Conservation (phyloP, 352 stramenopile species). For the Phytophthora quininea region DNA sequence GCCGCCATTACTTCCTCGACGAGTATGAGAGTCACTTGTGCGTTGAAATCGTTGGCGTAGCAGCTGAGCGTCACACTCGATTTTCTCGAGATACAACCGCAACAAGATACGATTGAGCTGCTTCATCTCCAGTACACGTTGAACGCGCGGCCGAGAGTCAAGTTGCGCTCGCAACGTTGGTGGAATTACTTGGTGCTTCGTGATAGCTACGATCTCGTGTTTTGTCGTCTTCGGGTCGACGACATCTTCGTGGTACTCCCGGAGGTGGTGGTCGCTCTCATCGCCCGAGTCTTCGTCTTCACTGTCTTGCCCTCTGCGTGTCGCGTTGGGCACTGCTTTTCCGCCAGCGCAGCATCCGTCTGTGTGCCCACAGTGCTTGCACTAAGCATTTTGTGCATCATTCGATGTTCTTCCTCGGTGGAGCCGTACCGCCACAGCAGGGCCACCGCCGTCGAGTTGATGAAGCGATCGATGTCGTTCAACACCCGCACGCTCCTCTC, state of each 20-base stretch:
- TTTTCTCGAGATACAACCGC: conserved; percentile 56
- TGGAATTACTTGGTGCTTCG: conserved; percentile 53
- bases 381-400: conserved; percentile 67
- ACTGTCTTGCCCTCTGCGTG: conserved; percentile 18
- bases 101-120: conserved; percentile 52
- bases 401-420: conserved; percentile 47
- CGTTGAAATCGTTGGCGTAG: conserved; percentile 31
- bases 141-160: conserved; percentile 49
- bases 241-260: not conserved
- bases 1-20: not conserved
- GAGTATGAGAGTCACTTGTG: conserved; percentile 11
- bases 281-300: conserved; percentile 22
- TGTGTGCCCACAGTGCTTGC: conserved; percentile 43
- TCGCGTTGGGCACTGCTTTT: conserved; percentile 18
- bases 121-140: conserved; percentile 60
- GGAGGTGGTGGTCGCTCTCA: not conserved
- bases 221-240: not conserved
- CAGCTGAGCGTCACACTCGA: conserved; percentile 47
- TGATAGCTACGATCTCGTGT: conserved; percentile 29
- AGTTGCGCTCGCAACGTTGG: conserved; percentile 58
- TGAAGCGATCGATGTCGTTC: conserved; percentile 71
- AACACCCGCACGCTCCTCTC: conserved; percentile 44
- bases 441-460: conserved; percentile 67
- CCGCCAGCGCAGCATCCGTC: conserved; percentile 25
- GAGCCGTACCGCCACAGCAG: conserved; percentile 76